phyloP scores from a whole-genome alignment of 768 basidiomycete genomes.

The Lactarius evosmus region DNA sequence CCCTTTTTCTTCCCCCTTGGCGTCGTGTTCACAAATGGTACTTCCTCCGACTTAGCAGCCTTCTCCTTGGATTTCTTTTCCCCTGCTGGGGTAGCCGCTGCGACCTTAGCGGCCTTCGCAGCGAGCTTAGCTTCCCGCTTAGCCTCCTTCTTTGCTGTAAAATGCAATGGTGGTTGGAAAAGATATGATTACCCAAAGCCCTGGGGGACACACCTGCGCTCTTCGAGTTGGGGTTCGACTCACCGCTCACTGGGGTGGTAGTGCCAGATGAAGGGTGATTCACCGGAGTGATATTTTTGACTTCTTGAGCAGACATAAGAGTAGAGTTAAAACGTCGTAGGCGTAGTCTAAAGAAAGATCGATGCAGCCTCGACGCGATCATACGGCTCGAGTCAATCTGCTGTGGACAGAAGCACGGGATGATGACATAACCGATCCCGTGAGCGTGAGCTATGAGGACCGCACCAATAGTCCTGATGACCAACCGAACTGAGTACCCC shows the following conservation, averaged over 20 bases:
- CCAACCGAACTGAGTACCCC: background rate
- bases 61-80: slow-evolving; percentile 81
- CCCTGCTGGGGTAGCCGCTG: slow-evolving; percentile 39
- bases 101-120: slow-evolving; percentile 55
- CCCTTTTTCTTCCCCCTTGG: slow-evolving; percentile 95
- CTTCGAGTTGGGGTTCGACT: slow-evolving; percentile 36
- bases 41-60: slow-evolving; percentile 65
- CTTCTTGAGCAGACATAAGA: slow-evolving; percentile 27
- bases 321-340: slow-evolving; percentile 10
- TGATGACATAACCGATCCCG: no score
- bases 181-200: background rate
- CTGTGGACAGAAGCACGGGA: background rate
- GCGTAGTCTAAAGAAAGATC: slow-evolving; percentile 29
- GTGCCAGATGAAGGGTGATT: slow-evolving; percentile 20
- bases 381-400: background rate
- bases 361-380: slow-evolving; percentile 29
- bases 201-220: slow-evolving; percentile 38
- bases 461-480: no score
- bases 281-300: slow-evolving; percentile 5
- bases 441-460: no score
- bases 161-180: background rate
- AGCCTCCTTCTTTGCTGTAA: slow-evolving; percentile 77
- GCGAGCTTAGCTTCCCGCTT: slow-evolving; percentile 77
- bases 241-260: slow-evolving; percentile 10
- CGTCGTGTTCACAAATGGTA: slow-evolving; percentile 83